phyloP scores from a whole-genome alignment of 2,329 filamentous ascomycete genomes.

The Didymella sp. region DNA sequence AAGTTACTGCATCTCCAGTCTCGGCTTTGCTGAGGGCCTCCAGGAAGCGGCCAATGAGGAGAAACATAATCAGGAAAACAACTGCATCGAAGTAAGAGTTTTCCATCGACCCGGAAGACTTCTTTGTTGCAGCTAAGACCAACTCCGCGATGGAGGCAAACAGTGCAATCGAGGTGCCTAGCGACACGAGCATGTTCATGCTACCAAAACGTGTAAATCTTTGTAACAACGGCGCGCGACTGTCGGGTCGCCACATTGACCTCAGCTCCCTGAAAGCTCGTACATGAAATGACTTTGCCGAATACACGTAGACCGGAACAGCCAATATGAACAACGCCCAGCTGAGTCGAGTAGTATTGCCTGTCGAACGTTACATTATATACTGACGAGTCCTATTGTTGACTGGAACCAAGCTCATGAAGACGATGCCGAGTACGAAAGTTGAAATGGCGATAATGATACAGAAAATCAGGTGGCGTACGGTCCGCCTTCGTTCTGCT shows the following conservation, averaged over 20 bases:
- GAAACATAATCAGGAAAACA: constrained; percentile 87
- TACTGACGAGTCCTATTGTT: constrained; percentile 66
- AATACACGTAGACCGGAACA: constrained; percentile 86
- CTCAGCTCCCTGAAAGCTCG: constrained; percentile 80
- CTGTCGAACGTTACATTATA: constrained; percentile 72
- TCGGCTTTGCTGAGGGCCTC: constrained; percentile 93
- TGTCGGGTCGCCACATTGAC: constrained; percentile 77
- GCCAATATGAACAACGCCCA: constrained; percentile 81
- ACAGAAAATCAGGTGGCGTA: constrained; percentile 74
- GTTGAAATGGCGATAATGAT: constrained; percentile 77
- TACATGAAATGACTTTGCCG: constrained; percentile 83
- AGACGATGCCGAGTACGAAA: constrained; percentile 86
- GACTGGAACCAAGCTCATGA: constrained; percentile 79
- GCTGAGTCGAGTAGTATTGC: constrained; percentile 75
- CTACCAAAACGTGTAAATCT: constrained; percentile 93
- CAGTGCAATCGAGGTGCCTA: constrained; percentile 88
- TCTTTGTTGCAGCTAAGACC: constrained; percentile 61
- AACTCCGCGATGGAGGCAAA: constrained; percentile 81
- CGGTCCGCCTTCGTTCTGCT: constrained; percentile 71
- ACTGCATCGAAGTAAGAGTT: constrained; percentile 86
- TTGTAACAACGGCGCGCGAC: constrained; percentile 73
- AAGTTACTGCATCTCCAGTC: constrained; percentile 83
- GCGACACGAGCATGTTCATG: constrained; percentile 93
- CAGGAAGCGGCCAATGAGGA: constrained; percentile 74
- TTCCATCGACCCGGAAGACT: constrained; percentile 42